Base-by-base conservation (phyloP, 139 green algal genomes). In the Desmodesmus armatus region DNA sequence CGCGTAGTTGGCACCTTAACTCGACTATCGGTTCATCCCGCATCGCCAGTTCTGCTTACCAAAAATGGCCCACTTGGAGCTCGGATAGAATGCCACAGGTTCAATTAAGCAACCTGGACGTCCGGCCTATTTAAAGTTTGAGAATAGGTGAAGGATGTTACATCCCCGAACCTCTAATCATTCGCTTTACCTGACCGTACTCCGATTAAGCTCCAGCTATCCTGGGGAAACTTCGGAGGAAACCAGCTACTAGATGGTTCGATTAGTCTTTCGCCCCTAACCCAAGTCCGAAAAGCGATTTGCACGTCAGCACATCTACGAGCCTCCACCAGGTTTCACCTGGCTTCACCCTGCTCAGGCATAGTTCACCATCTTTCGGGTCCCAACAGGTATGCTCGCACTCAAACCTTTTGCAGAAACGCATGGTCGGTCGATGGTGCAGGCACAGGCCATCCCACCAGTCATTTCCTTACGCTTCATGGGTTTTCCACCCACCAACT, bases 181-280 rank as follows among this genome's bases (percentile, higher is more conserved):
- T 98, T 98, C 91, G 92, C 93, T 98, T 96, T 96, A 96, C 94
- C 92, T 87, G 91, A 97, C 92, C 91, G 92, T 95, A 97, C 94
- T 96, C 92, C 87, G 78, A 91, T 88, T 85, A 85, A 95, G 92
- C 90, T 95, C 92, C 92, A 96, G 93, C 94, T 97, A 96, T 96
- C 92, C 94, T 96, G 93, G 93, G 94, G 93, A 98, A 96, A 97
- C 94, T 98, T 98, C 94, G 93, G 95, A 96, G 93, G 93, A 90
- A 98, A 98, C 93, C 95, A 98, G 94, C 95, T 98, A 98, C 94
- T 98, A 84, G 91, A 97, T 97, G 93, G 95, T 98, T 98, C 95
- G 95, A 98, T 98, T 98, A 98, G 95, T 98, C 95, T 98, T 98
- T 98, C 95, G 95, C 95, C 95, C 95, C 94, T 97, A 98, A 97